phyloP scores from a whole-genome alignment of 495 filamentous ascomycete species.

The Hapsidospora chrysogenum region DNA sequence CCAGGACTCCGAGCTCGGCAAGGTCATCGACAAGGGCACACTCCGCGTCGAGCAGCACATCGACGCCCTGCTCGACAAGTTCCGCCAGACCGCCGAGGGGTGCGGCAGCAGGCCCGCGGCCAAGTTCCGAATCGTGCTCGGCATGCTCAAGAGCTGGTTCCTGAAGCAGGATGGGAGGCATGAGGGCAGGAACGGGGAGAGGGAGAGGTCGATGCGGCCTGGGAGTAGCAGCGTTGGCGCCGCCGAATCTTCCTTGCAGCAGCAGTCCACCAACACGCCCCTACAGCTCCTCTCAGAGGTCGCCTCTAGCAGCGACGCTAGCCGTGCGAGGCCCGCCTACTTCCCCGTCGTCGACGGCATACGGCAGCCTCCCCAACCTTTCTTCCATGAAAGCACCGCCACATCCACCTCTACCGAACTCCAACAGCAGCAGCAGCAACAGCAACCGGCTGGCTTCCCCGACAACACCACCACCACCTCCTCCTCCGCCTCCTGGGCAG shows the following conservation, averaged over 20 bases:
- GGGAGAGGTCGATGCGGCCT: too few species aligned
- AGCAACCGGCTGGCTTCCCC: too few species aligned
- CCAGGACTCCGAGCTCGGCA: conserved; percentile 51
- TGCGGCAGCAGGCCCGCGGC: conserved; percentile 51
- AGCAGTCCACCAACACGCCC: conserved; percentile 28
- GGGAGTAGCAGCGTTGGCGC: too few species aligned
- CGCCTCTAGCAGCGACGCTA: conserved; percentile 9
- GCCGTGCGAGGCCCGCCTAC: conserved; percentile 1
- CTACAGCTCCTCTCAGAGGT: conserved; percentile 54
- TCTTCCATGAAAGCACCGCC: conserved; percentile 13
- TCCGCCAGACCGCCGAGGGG: conserved; percentile 43
- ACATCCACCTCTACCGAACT: conserved; percentile 1
- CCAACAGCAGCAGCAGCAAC: background rate
- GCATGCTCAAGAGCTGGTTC: conserved; percentile 62
- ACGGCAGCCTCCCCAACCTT: conserved; percentile 9
- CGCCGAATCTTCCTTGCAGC: background rate
- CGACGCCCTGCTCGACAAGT: conserved; percentile 46
- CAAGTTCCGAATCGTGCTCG: conserved; percentile 62
- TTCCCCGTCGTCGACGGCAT: background rate
- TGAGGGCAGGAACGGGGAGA: too few species aligned
- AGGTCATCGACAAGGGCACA: conserved; percentile 56
- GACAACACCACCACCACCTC: too few species aligned
- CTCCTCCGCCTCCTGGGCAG: background rate
- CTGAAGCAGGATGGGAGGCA: conserved; percentile 23
- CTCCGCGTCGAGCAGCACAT: conserved; percentile 64